Base-by-base conservation (phyloP, 2,329 filamentous ascomycete species). In the Calonectria montana region DNA sequence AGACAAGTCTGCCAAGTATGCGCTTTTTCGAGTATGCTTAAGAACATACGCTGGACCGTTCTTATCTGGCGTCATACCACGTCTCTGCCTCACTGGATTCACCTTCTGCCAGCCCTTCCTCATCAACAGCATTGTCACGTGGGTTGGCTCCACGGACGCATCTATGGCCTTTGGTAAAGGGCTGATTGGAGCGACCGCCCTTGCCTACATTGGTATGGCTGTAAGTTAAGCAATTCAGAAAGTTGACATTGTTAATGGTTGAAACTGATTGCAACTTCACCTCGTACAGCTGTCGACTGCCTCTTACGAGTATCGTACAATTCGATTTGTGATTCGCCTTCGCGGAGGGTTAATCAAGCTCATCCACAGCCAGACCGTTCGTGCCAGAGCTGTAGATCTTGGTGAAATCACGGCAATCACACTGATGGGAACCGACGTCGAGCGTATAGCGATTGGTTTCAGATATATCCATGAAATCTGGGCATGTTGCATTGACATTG, bases 21-120 rank as follows among this genome's bases (percentile, higher is more conserved):
- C 25, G 21, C 29, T 63, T 2, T 63, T 63, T n/a, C 25, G 25
- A 45, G 39, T 47, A 8, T 53, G 48, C 12, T 12, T 53, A 2
- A 53, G 27, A 53, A 12, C 48, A n/a, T 53, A 53, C 9, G 15
- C n/a, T 1, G 48, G 25, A 1, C 25, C 48, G 2, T 53, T 53
- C 7, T n/a, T 53, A 3, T 53, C 48, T n/a, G 48, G 25, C 9
- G 48, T 53, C n/a, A 53, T 53, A 53, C 48, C 39, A 21, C 59
- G 23, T 18, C 41, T 27, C 5, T 63, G 39, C 18, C 41, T 63
- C 25, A 63, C 43, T 5, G 59, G 59, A 4, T 47, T 63, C 27
- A 45, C 59, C 23, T 63, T 63, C 7, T 43, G 39, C 18, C 59
- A 63, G 15, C 59, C 59, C 18, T 63, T 63, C n/a, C 59, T 63